A percentile compares a stretch with the other conserved stretches of the same genome.
These are phyloP conservation scores for Sarocladiaceae sp. DNA, from an alignment of 2,329 filamentous ascomycete species.

Conservation along the genomic window DNA sequence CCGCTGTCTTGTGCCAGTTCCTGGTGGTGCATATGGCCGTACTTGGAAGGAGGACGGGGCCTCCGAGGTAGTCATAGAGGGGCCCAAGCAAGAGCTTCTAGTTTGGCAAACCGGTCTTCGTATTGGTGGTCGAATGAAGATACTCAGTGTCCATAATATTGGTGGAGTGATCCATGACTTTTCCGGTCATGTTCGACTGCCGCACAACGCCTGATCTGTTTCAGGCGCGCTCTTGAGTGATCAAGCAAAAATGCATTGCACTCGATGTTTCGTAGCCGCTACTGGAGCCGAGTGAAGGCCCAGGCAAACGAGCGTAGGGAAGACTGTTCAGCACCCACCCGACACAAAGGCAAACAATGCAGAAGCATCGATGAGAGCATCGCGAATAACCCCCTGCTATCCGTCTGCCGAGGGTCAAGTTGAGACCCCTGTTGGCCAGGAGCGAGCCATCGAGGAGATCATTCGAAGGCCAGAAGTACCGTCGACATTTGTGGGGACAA, in stretches of 20 bases:
- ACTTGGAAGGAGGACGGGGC: slow-evolving; percentile 40
- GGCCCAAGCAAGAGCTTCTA: background rate
- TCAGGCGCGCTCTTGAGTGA: background rate
- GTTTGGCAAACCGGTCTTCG: too few species aligned
- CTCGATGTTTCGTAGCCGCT: too few species aligned
- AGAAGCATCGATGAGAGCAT: too few species aligned
- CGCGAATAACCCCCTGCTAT: background rate
- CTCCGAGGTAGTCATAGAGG: slow-evolving; percentile 6
- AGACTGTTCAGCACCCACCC: too few species aligned
- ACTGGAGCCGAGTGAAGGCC: too few species aligned
- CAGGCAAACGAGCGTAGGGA: too few species aligned
- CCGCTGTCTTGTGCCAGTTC: slow-evolving; percentile 16
- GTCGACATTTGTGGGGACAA: background rate
- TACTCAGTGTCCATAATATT: background rate
- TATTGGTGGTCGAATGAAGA: background rate
- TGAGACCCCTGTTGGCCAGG: background rate
- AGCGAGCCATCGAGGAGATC: background rate
- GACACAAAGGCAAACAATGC: too few species aligned
- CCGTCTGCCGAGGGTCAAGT: background rate
- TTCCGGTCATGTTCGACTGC: background rate
- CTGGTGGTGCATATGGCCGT: slow-evolving; percentile 34
- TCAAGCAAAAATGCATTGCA: background rate
- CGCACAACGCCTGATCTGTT: background rate
- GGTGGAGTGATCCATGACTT: background rate
- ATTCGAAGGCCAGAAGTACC: background rate